These are phyloP conservation scores for Tuber umbilicatum DNA, from an alignment of 495 filamentous ascomycete genomes.

Conservation along the genomic window DNA sequence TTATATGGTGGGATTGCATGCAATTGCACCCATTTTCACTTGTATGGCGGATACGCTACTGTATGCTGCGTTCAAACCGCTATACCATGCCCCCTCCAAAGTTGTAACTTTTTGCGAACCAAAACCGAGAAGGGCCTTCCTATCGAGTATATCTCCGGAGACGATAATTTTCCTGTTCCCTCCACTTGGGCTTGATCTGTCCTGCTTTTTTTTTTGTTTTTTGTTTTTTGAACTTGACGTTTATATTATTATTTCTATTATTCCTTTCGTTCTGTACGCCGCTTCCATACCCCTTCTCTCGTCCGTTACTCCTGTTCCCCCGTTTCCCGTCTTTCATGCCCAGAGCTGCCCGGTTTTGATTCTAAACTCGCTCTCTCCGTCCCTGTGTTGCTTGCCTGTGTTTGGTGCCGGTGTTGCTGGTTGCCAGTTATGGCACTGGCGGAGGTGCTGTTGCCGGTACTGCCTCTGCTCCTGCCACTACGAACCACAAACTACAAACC, in stretches of 20 bases:
- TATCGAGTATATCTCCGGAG: background rate
- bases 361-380: background rate
- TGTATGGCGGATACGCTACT: background rate
- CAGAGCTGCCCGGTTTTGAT: slow-evolving; percentile 23
- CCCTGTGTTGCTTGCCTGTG: background rate
- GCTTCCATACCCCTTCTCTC: slow-evolving; percentile 33
- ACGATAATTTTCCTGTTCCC: slow-evolving; percentile 16
- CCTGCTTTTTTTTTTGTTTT: slow-evolving; percentile 22
- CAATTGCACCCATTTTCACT: background rate
- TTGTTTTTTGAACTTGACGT: background rate
- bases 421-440: background rate
- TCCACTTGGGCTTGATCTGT: slow-evolving; percentile 16
- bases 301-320: slow-evolving; percentile 22
- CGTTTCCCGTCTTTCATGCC: slow-evolving; percentile 40
- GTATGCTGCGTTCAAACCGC: background rate
- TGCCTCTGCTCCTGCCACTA: background rate
- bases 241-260: background rate
- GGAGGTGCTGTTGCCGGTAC: background rate
- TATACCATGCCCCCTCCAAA: background rate
- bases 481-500: background rate
- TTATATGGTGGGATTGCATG: slow-evolving; percentile 33
- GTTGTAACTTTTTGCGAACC: background rate
- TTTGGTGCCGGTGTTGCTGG: background rate
- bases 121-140: background rate
- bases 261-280: slow-evolving; percentile 33